Evolutionary conservation across 2,329 filamentous ascomycete genomes (phyloP).

Genomic region (Tetracladium maxilliforme): DNA sequence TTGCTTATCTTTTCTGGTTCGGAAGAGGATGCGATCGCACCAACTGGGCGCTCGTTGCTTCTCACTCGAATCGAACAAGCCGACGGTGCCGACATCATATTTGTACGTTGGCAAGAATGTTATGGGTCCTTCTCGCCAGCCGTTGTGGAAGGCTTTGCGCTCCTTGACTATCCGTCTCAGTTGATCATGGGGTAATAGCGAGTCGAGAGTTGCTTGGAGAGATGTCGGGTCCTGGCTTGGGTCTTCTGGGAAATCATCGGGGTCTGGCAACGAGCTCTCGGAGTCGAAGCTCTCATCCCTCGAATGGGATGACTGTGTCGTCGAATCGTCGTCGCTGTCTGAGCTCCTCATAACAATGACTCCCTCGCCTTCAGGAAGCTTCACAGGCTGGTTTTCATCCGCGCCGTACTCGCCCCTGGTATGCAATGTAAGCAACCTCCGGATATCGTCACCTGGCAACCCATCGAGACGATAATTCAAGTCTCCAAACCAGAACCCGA

Average conservation of each 20-base stretch:
- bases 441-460: conserved; percentile 80
- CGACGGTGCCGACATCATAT: conserved; percentile 88
- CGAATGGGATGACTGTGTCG: conserved; percentile 9
- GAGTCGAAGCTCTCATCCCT: conserved; percentile 12
- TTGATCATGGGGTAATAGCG: conserved; percentile 81
- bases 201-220: conserved; percentile 76
- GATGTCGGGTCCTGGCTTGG: conserved; percentile 69
- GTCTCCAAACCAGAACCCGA: conserved; percentile 93
- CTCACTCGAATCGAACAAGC: conserved; percentile 87
- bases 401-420: conserved; percentile 63
- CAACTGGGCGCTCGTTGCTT: conserved; percentile 88
- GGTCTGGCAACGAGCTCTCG: conserved; percentile 35
- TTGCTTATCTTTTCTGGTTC: conserved; percentile 57
- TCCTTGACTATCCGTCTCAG: conserved; percentile 58
- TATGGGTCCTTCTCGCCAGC: conserved; percentile 82
- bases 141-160: conserved; percentile 75
- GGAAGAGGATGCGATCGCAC: conserved; percentile 88
- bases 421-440: conserved; percentile 70
- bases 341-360: conserved; percentile 27
- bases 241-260: conserved; percentile 53
- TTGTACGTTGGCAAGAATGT: conserved; percentile 92
- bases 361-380: conserved; percentile 27
- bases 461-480: conserved; percentile 87
- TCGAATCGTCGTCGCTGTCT: conserved; percentile 29
- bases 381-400: conserved; percentile 19